Percentiles rank a stretch among this genome's conserved stretches.
Evolutionary conservation across 805 yeast genomes (phyloP).

Genomic region (Priceomyces carsonii): DNA sequence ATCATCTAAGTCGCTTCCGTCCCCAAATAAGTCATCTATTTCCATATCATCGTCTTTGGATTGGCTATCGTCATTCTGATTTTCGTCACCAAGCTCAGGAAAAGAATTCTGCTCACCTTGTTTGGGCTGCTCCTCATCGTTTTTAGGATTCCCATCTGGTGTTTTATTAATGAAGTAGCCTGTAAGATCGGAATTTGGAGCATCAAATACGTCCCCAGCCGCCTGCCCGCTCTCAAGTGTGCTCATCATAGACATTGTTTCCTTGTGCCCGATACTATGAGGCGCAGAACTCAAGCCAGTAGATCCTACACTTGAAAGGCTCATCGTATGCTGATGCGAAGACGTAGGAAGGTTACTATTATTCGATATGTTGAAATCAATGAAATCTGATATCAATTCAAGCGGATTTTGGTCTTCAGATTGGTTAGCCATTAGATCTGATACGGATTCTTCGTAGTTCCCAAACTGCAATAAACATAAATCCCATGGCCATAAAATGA

Average conservation of each 20-base stretch:
- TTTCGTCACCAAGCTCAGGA: not conserved
- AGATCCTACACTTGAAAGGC: slow-evolving; percentile 20
- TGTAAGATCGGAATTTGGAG: slow-evolving; percentile 12
- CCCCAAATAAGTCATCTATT: slow-evolving; percentile 34
- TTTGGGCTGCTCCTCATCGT: not conserved
- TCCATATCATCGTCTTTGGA: slow-evolving; percentile 19
- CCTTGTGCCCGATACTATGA: slow-evolving; percentile 15
- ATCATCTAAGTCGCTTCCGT: slow-evolving; percentile 23
- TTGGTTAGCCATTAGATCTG: slow-evolving; percentile 15
- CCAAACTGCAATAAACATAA: slow-evolving; percentile 62
- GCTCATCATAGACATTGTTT: slow-evolving; percentile 14
- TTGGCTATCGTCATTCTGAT: not conserved
- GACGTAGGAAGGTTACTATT: slow-evolving; percentile 10
- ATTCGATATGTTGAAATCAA: slow-evolving; percentile 31
- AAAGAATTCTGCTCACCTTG: not conserved
- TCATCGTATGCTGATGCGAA: slow-evolving; percentile 9
- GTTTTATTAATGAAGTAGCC: slow-evolving; percentile 14
- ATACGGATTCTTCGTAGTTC: slow-evolving; percentile 17
- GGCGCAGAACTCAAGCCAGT: slow-evolving; percentile 20
- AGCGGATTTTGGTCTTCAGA: slow-evolving; percentile 24
- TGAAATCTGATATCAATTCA: slow-evolving; percentile 34
- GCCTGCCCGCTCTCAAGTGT: slow-evolving; percentile 12
- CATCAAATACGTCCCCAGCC: slow-evolving; percentile 13
- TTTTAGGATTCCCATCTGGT: not conserved
- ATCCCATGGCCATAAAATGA: slow-evolving; percentile 71